These are phyloP conservation scores for Helminthosporium solani DNA, from an alignment of 2,329 filamentous ascomycete genomes.

Conservation along the genomic window DNA sequence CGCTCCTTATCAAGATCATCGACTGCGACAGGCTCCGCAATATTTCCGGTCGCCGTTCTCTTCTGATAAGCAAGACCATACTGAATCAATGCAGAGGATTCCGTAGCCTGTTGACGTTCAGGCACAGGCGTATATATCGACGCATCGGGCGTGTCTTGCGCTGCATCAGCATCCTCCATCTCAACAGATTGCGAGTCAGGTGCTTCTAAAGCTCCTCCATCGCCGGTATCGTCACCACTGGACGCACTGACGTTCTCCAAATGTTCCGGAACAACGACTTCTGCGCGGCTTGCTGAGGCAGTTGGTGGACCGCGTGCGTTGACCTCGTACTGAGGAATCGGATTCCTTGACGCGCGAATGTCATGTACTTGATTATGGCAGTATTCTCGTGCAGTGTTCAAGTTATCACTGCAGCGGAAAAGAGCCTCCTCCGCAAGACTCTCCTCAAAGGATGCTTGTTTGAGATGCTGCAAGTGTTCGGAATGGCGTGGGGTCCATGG, in stretches of 20 bases:
- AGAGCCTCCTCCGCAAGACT: constrained; percentile 75
- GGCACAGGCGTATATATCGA: constrained; percentile 19
- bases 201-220: constrained; percentile 28
- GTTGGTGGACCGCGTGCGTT: constrained; percentile 31
- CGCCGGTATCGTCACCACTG: constrained; percentile 25
- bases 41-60: constrained; percentile 34
- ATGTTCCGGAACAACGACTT: constrained; percentile 35
- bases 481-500: constrained; percentile 54
- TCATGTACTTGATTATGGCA: constrained; percentile 64
- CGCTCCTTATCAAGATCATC: constrained; percentile 80
- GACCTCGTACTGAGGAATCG: constrained; percentile 58
- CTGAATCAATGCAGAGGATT: constrained; percentile 14
- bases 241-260: constrained; percentile 29
- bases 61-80: constrained; percentile 37
- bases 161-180: constrained; percentile 39
- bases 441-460: constrained; percentile 52
- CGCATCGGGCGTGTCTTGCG: constrained; percentile 12
- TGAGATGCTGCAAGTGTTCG: constrained; percentile 48
- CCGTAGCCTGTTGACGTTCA: constrained; percentile 15
- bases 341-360: constrained; percentile 62
- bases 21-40: constrained; percentile 56
- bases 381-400: constrained; percentile 67
- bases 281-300: constrained; percentile 34
- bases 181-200: constrained; percentile 40
- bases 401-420: constrained; percentile 74